Conservation (phyloP, 108 stramenopile genomes). For the Hondaea fermentalgiana region DNA sequence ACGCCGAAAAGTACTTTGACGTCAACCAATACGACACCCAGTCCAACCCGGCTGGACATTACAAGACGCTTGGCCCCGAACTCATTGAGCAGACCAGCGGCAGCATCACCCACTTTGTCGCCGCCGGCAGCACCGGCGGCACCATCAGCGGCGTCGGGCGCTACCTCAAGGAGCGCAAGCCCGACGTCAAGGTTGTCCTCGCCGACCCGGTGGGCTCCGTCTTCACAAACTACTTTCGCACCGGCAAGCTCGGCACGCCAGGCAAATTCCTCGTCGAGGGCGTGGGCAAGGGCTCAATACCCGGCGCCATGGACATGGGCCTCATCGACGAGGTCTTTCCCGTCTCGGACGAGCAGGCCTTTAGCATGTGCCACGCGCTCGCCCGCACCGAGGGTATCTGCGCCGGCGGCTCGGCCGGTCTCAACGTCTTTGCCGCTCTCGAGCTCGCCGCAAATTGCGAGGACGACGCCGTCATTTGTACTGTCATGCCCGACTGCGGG, state of each 20-base stretch:
- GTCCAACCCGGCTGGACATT: neutral
- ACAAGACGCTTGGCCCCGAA: conserved; percentile 16
- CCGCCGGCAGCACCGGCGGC: conserved; percentile 6
- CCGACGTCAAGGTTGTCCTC: conserved; percentile 4
- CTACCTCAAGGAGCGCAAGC: neutral
- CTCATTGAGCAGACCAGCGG: neutral
- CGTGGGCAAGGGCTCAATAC: conserved; percentile 20
- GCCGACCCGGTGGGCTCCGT: conserved; percentile 9
- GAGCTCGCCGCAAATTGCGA: conserved; percentile 5
- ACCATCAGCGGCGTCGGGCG: neutral
- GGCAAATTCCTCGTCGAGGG: conserved; percentile 22
- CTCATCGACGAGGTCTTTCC: conserved; percentile 14
- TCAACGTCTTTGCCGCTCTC: conserved; percentile 12
- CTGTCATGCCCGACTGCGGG: conserved; percentile 16
- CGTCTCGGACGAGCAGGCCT: conserved; percentile 16
- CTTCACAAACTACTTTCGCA: neutral
- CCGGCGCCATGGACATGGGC: conserved; percentile 2
- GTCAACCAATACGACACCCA: conserved; percentile 4
- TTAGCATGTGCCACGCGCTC: neutral
- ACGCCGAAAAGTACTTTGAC: conserved; percentile 17
- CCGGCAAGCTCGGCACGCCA: neutral
- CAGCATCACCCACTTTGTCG: conserved; percentile 12
- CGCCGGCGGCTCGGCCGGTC: conserved; percentile 15
- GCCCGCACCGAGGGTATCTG: neutral
- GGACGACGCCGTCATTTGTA: neutral